Evolutionary conservation across 768 basidiomycete species (phyloP).

Genomic region (Leccinum subtestaceum): DNA sequence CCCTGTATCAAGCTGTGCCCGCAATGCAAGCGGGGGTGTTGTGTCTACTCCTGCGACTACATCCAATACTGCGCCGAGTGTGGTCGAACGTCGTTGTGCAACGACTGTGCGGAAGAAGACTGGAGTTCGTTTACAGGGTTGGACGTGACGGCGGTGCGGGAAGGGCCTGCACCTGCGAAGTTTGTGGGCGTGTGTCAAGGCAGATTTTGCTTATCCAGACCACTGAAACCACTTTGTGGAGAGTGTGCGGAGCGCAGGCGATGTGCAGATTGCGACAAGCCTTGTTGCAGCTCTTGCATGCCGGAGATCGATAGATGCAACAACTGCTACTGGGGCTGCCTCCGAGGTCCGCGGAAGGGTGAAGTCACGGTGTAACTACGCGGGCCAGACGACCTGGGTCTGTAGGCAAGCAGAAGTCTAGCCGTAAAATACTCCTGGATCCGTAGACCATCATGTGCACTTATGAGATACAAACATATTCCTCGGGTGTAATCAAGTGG

Average conservation of each 20-base stretch:
- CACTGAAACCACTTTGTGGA: not conserved
- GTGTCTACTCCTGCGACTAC: conserved; percentile 15
- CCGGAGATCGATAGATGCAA: not conserved
- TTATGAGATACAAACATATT: not conserved
- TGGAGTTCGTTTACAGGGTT: not conserved
- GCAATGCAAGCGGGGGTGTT: conserved; percentile 11
- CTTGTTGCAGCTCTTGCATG: not conserved
- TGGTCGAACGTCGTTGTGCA: conserved; percentile 18
- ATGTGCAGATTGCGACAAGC: not conserved
- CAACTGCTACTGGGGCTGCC: not conserved
- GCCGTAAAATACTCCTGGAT: no score
- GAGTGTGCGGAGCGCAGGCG: not conserved
- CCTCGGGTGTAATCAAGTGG: conserved; percentile 52
- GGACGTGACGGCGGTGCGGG: not conserved
- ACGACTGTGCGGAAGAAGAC: not conserved
- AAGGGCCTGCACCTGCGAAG: not conserved
- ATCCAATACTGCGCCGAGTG: conserved; percentile 23
- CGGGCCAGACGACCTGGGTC: no score
- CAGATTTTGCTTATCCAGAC: not conserved
- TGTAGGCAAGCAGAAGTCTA: no score
- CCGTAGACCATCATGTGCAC: not conserved
- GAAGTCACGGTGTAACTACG: no score
- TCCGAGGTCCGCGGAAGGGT: no score
- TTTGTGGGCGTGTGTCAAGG: not conserved
- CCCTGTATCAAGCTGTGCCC: conserved; percentile 4